Percentiles rank a stretch among this genome's conserved stretches.
phyloP scores from a whole-genome alignment of 1,284 basidiomycete genomes.

The Moesziomyces antarcticus region DNA sequence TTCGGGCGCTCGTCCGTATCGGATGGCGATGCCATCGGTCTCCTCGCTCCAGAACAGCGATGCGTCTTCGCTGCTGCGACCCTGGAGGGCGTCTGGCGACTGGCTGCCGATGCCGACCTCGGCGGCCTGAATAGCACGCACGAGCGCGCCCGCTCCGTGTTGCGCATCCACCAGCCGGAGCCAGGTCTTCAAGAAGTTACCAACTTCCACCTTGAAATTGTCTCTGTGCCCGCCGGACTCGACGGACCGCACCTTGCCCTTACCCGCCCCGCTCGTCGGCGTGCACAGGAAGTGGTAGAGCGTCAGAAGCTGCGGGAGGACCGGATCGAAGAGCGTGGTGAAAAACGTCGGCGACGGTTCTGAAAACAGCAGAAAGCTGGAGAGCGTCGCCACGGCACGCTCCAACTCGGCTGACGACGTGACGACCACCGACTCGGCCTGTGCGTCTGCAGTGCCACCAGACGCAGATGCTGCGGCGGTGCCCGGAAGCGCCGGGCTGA shows the following conservation, averaged over 20 bases:
- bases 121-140: constrained; percentile 20
- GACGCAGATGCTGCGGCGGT: neutral
- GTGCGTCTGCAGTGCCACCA: neutral
- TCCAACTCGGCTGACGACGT: constrained; percentile 16
- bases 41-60: constrained; percentile 35
- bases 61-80: neutral
- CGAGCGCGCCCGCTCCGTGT: constrained; percentile 18
- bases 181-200: constrained; percentile 54
- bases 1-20: constrained; percentile 10
- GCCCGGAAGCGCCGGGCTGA: constrained; percentile 12
- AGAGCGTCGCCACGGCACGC: constrained; percentile 36
- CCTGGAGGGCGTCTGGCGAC: neutral
- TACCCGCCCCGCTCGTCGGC: neutral
- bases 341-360: constrained; percentile 60
- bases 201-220: constrained; percentile 31
- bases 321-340: constrained; percentile 37
- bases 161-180: constrained; percentile 43
- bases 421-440: constrained; percentile 4
- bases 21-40: constrained; percentile 22
- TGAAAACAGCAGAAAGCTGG: constrained; percentile 50
- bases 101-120: constrained; percentile 34
- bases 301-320: constrained; percentile 50
- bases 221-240: constrained; percentile 17
- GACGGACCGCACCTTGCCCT: constrained; percentile 33
- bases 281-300: constrained; percentile 34